Evolutionary conservation across 371 early-diverging fungal species (phyloP).

Genomic region (Mucor sp.): DNA sequence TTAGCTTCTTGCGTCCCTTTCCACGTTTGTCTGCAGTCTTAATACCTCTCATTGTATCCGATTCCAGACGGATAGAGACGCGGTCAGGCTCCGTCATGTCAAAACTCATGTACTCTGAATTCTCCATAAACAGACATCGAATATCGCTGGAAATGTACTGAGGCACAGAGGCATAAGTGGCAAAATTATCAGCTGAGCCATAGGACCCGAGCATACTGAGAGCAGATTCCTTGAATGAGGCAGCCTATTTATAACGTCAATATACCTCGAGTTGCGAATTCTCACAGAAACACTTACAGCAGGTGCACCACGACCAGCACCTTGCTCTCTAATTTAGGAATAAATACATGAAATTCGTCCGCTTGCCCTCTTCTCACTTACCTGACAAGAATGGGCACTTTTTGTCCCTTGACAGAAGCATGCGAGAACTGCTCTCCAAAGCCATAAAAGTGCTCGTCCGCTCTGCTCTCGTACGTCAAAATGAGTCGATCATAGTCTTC

Average conservation of each 20-base stretch:
- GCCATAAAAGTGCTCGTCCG: constrained; percentile 50
- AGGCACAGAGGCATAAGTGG: constrained; percentile 52
- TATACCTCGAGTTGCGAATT: background rate
- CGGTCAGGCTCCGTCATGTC: constrained; percentile 46
- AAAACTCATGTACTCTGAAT: constrained; percentile 54
- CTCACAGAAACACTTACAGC: constrained; percentile 21
- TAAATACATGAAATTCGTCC: background rate
- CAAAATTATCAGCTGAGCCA: constrained; percentile 29
- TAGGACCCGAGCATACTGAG: constrained; percentile 33
- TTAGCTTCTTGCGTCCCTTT: background rate
- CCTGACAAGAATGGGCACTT: constrained; percentile 48
- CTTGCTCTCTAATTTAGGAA: constrained; percentile 33
- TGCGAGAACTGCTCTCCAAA: constrained; percentile 51
- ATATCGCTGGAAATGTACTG: constrained; percentile 51
- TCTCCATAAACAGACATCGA: constrained; percentile 49
- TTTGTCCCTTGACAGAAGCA: constrained; percentile 48
- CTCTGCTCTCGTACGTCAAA: constrained; percentile 28
- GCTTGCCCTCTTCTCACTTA: background rate
- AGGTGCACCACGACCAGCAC: constrained; percentile 39
- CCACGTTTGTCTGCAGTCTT: background rate
- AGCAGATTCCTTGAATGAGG: constrained; percentile 35
- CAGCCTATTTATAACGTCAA: constrained; percentile 11
- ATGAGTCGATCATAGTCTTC: constrained; percentile 29
- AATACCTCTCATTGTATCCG: constrained; percentile 26
- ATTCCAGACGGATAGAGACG: constrained; percentile 41